Conservation (phyloP, 2,329 filamentous ascomycete species). For the Berkeleyomyces basicola region DNA sequence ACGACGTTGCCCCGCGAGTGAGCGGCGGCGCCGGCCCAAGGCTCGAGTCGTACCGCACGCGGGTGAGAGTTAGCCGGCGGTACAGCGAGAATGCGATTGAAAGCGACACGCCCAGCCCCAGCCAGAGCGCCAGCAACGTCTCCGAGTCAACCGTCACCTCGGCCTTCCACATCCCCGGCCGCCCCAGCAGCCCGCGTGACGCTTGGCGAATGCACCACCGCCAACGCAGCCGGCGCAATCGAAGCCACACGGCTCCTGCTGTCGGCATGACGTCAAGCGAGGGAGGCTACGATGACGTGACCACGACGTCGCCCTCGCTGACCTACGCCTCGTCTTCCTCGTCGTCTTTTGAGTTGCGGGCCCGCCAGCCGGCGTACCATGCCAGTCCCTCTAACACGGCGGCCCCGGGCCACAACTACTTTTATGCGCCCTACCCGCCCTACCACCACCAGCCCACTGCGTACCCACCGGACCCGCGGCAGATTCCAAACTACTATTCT, state of each 20-base stretch:
- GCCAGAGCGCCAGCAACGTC: background rate
- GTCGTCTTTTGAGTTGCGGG: conserved; percentile 3
- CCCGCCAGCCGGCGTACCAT: background rate
- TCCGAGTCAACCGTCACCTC: conserved; percentile 10
- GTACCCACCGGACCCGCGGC: background rate
- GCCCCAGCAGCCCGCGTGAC: background rate
- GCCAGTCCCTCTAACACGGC: background rate
- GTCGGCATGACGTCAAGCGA: background rate
- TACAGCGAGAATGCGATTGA: background rate
- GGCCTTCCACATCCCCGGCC: background rate
- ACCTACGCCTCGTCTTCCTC: conserved; percentile 3
- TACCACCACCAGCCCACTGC: background rate
- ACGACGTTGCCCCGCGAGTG: background rate
- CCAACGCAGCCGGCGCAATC: background rate
- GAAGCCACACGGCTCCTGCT: background rate
- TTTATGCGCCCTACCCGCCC: background rate
- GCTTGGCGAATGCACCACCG: background rate
- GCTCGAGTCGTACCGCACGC: conserved; percentile 2
- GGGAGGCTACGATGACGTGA: conserved; percentile 1
- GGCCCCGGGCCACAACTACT: background rate
- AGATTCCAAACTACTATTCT: background rate
- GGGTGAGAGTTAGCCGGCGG: background rate
- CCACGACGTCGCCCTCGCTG: background rate
- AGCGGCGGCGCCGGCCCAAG: background rate
- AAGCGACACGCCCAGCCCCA: background rate